Percentiles rank a stretch among this genome's conserved stretches.
Evolutionary conservation across 371 early-diverging fungal genomes (phyloP).

Genomic region (Mortierella sp.): DNA sequence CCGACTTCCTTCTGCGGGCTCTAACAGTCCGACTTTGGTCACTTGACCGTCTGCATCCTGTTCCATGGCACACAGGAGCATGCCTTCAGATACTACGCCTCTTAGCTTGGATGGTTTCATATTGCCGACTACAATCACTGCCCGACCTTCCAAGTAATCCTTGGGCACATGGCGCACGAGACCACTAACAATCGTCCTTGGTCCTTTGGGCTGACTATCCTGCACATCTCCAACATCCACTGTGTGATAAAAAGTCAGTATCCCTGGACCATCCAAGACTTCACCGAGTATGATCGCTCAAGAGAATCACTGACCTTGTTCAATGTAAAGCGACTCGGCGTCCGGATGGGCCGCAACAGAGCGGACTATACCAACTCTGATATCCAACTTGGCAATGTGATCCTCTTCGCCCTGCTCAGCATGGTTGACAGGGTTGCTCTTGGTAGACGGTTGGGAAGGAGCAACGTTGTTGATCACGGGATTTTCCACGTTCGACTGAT

Average conservation of each 20-base stretch:
- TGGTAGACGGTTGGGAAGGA: neutral
- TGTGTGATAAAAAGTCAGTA: constrained; percentile 5
- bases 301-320: constrained; percentile 58
- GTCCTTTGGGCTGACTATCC: constrained; percentile 30
- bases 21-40: constrained; percentile 58
- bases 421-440: neutral
- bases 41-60: constrained; percentile 38
- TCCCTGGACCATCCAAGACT: neutral
- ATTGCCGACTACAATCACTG: constrained; percentile 67
- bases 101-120: constrained; percentile 71
- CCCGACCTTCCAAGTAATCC: constrained; percentile 53
- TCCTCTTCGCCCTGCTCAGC: constrained; percentile 51
- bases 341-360: constrained; percentile 73
- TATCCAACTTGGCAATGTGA: constrained; percentile 68
- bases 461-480: neutral
- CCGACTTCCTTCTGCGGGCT: constrained; percentile 55
- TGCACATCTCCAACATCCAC: constrained; percentile 74
- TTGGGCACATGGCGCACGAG: constrained; percentile 70
- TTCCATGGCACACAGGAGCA: constrained; percentile 66
- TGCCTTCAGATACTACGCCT: constrained; percentile 68
- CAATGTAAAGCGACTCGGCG: constrained; percentile 81
- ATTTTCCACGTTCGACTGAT: constrained; percentile 8
- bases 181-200: constrained; percentile 83
- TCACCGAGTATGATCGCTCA: too few relatives aligned
- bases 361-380: constrained; percentile 81